These are phyloP conservation scores for Neoascochyta sp. DNA, from an alignment of 2,329 filamentous ascomycete species.

Conservation along the genomic window DNA sequence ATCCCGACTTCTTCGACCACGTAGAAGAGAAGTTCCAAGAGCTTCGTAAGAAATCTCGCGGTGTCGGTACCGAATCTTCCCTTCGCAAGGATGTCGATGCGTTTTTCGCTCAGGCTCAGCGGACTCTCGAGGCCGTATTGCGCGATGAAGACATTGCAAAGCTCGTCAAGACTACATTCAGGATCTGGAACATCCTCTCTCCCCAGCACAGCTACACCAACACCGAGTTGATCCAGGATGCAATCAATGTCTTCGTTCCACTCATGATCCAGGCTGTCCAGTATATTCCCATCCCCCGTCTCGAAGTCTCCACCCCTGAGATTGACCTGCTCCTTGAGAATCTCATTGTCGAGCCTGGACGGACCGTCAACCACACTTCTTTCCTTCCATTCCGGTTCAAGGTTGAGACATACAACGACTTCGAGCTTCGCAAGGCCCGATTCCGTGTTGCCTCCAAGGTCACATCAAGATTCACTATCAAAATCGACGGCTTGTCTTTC, in stretches of 20 bases:
- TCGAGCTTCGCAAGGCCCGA: conserved; percentile 77
- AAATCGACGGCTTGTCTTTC: conserved; percentile 76
- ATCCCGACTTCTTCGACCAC: conserved; percentile 80
- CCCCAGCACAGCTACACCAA: conserved; percentile 63
- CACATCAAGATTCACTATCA: conserved; percentile 71
- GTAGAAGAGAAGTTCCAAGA: conserved; percentile 63
- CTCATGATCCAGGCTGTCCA: conserved; percentile 73
- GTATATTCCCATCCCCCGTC: conserved; percentile 80
- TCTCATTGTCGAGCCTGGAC: conserved; percentile 81
- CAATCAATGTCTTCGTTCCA: conserved; percentile 76
- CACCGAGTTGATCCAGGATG: conserved; percentile 68
- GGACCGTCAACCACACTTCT: conserved; percentile 77
- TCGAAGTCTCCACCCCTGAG: conserved; percentile 81
- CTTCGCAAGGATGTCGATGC: conserved; percentile 70
- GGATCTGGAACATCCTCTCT: conserved; percentile 67
- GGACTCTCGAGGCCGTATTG: conserved; percentile 64
- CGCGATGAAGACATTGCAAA: conserved; percentile 69
- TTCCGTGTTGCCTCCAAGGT: conserved; percentile 65
- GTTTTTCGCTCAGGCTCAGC: conserved; percentile 65
- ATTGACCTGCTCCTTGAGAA: conserved; percentile 87
- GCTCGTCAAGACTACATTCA: conserved; percentile 62
- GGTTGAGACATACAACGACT: conserved; percentile 77
- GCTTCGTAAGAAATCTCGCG: conserved; percentile 54
- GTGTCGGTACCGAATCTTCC: conserved; percentile 61
- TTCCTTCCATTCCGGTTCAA: conserved; percentile 84